Base-by-base conservation (phyloP, 139 green algal species). In the Tetradesmus obliquus region DNA sequence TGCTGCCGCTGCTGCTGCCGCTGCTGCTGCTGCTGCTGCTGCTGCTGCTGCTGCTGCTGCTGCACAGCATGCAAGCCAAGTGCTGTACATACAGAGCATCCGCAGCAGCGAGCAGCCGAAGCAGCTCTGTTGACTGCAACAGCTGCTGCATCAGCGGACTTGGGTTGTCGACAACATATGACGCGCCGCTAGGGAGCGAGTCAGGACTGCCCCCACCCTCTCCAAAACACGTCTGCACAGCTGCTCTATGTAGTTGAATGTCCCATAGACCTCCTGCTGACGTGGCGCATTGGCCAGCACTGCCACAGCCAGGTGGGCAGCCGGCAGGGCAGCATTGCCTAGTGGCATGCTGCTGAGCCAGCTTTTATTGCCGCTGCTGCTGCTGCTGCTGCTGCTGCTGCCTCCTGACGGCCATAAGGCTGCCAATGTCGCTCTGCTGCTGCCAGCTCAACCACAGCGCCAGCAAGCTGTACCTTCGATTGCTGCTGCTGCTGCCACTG, bases 341-440 rank as follows among this genome's bases (percentile, higher is more conserved):
- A 72, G 62, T 19, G 17, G 10, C 7, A 3, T 72, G 62, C 62
- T 72, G 62, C 62, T 72, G 62, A 72, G 62, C 3, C 62, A 22
- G 22, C 72, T 81, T 19, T 4, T 9, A 19, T 19, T 45, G 62
- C 62, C 19, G 72, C 72, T 81, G 72, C 72, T 81, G 20, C 72
- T 81, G 71, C 71, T 79, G 71, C 71, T 79, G 71, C 72, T 81
- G 20, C 72, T 81, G 71, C 71, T 79, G 71, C 71, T 79, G 71
- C 71, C 20, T 19, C 12, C 71, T 24, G 9, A 24, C 71, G 17
- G 71, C 71, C 71, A 22, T 22, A 9, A 45, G 71, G 9, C 5
- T 24, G 71, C 71, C 17, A 24, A 12, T 79, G 71, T 12, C 9
- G 4, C 57, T 13, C 7, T 7, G 57, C 57, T 7, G 8, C 57